A percentile compares a stretch with the other conserved stretches of the same genome.
phyloP scores from a whole-genome alignment of 164 flowering plant species.

The Piper longum region DNA sequence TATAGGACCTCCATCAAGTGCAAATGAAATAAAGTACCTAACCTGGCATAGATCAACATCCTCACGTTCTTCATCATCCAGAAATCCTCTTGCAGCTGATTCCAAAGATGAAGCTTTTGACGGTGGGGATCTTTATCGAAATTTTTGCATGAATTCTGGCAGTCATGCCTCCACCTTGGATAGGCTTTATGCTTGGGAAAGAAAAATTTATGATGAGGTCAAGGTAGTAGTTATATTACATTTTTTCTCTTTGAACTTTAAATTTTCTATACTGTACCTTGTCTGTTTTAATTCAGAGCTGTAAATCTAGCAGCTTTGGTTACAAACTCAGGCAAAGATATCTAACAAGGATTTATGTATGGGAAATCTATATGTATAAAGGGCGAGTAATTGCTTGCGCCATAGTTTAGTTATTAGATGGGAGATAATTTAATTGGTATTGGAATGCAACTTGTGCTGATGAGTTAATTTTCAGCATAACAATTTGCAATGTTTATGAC shows the following conservation, averaged over 20 bases:
- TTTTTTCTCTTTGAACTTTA: neutral
- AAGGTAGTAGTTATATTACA: conserved; percentile 41
- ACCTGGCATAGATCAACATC: conserved; percentile 91
- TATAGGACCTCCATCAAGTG: conserved; percentile 44
- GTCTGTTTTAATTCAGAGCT: neutral
- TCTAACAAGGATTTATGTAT: too few relatives aligned
- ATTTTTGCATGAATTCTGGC: conserved; percentile 72
- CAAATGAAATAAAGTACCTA: conserved; percentile 37
- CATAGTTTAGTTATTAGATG: too few relatives aligned
- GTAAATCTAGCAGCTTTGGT: neutral
- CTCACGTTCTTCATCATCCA: conserved; percentile 68
- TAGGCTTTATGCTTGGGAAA: conserved; percentile 93
- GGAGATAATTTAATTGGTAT: neutral
- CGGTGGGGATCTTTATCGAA: conserved; percentile 31
- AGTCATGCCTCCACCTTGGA: conserved; percentile 95
- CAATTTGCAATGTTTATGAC: neutral
- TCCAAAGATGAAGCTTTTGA: conserved; percentile 43
- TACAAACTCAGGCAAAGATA: too few relatives aligned
- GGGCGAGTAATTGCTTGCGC: too few relatives aligned
- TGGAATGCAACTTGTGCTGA: neutral
- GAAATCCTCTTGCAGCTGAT: conserved; percentile 45
- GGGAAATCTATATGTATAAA: too few relatives aligned
- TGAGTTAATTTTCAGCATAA: neutral
- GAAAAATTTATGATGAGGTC: conserved; percentile 93
- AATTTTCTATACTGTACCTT: neutral